These are phyloP conservation scores for Acmispon strigosus DNA, from an alignment of 306 rosid genomes.

Conservation along the genomic window DNA sequence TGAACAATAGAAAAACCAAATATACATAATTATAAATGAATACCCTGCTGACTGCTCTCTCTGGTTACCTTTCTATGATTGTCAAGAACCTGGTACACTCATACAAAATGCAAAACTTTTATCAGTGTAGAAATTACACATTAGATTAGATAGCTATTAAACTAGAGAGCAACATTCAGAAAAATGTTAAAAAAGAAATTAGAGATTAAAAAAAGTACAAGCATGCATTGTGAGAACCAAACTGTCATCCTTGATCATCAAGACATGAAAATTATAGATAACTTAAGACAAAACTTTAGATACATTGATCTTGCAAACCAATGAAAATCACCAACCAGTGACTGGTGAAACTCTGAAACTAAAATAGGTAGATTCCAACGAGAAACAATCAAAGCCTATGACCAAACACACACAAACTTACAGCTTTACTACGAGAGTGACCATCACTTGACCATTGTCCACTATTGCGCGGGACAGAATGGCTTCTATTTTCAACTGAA, in stretches of 20 bases:
- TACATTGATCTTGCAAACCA: conserved; percentile 1
- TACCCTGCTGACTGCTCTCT: conserved; percentile 58
- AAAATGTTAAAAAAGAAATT: not conserved
- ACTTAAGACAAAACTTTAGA: not conserved
- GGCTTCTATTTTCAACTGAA: conserved; percentile 39
- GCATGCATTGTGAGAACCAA: not conserved
- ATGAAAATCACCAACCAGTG: conserved; percentile 6
- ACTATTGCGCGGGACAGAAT: conserved; percentile 27
- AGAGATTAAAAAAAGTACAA: not conserved
- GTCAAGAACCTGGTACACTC: conserved; percentile 35
- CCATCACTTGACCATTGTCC: conserved; percentile 33
- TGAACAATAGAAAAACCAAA: not conserved
- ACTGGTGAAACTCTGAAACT: not conserved
- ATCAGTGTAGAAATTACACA: not conserved
- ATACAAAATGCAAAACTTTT: conserved; percentile 21
- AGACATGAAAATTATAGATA: conserved; percentile 2
- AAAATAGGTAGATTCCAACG: not conserved
- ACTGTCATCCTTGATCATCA: not conserved
- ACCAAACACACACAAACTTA: conserved; percentile 32
- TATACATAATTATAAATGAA: not conserved
- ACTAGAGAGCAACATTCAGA: not conserved
- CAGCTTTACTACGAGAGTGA: conserved; percentile 26
- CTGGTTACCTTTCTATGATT: conserved; percentile 29
- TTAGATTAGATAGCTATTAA: not conserved
- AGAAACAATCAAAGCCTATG: not conserved